Base-by-base conservation (phyloP, 345 rosid genomes). In the Citrus unshiu region DNA sequence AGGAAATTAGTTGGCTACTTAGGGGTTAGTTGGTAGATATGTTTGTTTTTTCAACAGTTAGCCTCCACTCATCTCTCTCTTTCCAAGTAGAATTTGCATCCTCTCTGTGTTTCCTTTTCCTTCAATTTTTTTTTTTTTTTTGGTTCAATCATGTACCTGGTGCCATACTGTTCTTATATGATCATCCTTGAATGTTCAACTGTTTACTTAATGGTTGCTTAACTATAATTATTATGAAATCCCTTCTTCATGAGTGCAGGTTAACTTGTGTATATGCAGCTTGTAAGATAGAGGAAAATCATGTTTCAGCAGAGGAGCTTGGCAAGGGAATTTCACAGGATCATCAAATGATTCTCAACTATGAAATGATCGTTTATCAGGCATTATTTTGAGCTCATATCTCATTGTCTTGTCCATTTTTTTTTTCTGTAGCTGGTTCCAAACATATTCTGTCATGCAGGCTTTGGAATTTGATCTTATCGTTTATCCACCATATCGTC, bases 251-350 rank as follows among this genome's bases (percentile, higher is more conserved):
- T 83, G 30, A 80, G 74, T 59, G 37, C 90, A 96, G 99, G 93
- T 94, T 96, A 90, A 96, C 99, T 71, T 94, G 98, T 77, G 90
- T 96, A 63, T 96, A 96, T 85, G 87, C 94, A 7, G 93, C 98
- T 34, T 94, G 99, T 87, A 96, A 96, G 83, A 94, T 96, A 81
- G 99, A 96, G 81, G 99, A 96, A 85, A 96, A 94, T 86, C 99
- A 94, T 68, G 99, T 96, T 27, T 96, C 98, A 64, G 99, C 98
- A 25, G 99, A 96, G 90, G 99, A 96, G 94, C 95, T 94, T 84
- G 99, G 97, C 79, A 94, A 93, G 86, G 98, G 98, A 74, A 94
- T 96, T 84, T 90, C 93, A 60, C 97, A 96, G 89, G 98, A 96
- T 88, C 99, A 93, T 86, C 98, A 90, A 66, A 80, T 96, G 88